A percentile compares a stretch with the other conserved stretches of the same genome.
Conservation (phyloP, 805 yeast species). For the Schwanniomyces polymorphus region DNA sequence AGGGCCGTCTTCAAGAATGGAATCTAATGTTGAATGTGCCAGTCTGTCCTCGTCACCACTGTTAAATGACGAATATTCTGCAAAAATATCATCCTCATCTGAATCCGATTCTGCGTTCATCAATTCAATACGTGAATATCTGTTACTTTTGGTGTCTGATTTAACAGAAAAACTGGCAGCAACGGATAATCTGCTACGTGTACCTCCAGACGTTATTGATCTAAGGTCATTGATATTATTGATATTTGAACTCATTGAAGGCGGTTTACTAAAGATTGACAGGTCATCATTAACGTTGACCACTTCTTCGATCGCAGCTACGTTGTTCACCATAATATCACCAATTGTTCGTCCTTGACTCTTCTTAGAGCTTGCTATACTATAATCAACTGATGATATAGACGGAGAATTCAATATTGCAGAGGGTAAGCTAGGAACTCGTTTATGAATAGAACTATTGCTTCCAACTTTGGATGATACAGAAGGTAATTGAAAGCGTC, state of each 20-base stretch:
- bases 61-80: conserved; percentile 14
- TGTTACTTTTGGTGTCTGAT: conserved; percentile 17
- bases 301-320: conserved; percentile 55
- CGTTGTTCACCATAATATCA: conserved; percentile 57
- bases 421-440: conserved; percentile 7
- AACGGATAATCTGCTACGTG: conserved; percentile 21
- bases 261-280: conserved; percentile 26
- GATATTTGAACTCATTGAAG: conserved; percentile 17
- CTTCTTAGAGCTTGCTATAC: conserved; percentile 7
- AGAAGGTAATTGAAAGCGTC: conserved; percentile 27
- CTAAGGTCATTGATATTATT: conserved; percentile 14
- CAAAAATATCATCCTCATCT: conserved; percentile 42
- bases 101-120: conserved; percentile 41
- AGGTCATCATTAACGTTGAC: conserved; percentile 26
- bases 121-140: conserved; percentile 49
- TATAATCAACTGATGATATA: conserved; percentile 12
- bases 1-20: conserved; percentile 38
- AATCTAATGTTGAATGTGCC: neutral
- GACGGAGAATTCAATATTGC: conserved; percentile 18
- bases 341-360: conserved; percentile 53
- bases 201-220: conserved; percentile 12
- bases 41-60: conserved; percentile 6
- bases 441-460: conserved; percentile 8
- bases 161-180: conserved; percentile 29
- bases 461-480: conserved; percentile 9